Conservation (phyloP, 805 yeast genomes). For the Teunomyces aglyptinius region DNA sequence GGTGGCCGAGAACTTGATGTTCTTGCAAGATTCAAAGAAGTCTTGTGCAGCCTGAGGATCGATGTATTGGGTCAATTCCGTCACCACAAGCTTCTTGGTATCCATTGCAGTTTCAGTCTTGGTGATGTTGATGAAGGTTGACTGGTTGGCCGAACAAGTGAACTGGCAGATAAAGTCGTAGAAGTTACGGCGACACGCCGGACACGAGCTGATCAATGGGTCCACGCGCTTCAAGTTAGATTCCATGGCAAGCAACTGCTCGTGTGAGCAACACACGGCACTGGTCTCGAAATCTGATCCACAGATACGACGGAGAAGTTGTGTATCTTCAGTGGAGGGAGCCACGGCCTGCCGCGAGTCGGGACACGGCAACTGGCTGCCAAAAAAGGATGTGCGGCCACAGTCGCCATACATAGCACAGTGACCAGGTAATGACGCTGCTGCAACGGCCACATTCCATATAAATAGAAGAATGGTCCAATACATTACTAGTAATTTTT, state of each 20-base stretch:
- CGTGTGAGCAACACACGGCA: conserved; percentile 66
- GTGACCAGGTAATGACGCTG: conserved; percentile 29
- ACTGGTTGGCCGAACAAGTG: conserved; percentile 86
- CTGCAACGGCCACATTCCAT: neutral
- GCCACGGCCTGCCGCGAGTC: conserved; percentile 47
- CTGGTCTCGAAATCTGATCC: conserved; percentile 60
- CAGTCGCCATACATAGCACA: conserved; percentile 65
- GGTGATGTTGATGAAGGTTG: conserved; percentile 68
- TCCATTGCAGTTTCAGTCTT: conserved; percentile 47
- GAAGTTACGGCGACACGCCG: conserved; percentile 88
- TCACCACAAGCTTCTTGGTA: conserved; percentile 57
- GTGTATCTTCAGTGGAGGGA: conserved; percentile 46
- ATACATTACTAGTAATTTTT: neutral
- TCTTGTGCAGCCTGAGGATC: conserved; percentile 56
- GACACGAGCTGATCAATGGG: conserved; percentile 55
- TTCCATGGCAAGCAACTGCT: conserved; percentile 57
- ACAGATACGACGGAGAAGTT: conserved; percentile 58
- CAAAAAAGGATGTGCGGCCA: conserved; percentile 79
- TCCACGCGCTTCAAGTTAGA: conserved; percentile 38
- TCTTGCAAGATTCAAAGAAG: conserved; percentile 82
- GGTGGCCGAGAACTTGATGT: conserved; percentile 88
- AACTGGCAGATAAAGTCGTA: conserved; percentile 80
- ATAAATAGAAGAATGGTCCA: neutral
- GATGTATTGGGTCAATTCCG: conserved; percentile 66
- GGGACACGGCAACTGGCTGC: conserved; percentile 78